Evolutionary conservation across 805 yeast species (phyloP).

Genomic region (Wilhelminamyces savonicus): DNA sequence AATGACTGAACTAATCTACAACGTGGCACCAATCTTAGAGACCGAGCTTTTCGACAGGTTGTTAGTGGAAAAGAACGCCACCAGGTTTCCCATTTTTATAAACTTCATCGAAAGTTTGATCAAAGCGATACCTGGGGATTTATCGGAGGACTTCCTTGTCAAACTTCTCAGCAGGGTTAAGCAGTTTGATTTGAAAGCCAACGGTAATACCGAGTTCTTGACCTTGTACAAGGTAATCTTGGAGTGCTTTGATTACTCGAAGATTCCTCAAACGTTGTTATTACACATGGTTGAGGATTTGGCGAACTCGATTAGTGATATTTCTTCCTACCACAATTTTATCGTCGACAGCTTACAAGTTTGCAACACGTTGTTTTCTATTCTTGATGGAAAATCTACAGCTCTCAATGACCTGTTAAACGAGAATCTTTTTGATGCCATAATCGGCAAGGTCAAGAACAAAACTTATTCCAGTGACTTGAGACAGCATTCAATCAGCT

Average conservation of each 20-base stretch:
- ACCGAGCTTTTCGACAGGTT: conserved; percentile 20
- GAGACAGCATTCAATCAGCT: conserved; percentile 17
- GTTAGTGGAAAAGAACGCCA: conserved; percentile 12
- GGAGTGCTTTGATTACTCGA: conserved; percentile 6
- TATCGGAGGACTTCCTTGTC: conserved; percentile 12
- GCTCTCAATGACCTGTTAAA: conserved; percentile 2
- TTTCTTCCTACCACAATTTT: conserved; percentile 19
- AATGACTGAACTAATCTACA: background rate
- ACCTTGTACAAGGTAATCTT: conserved; percentile 20
- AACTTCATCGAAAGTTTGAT: conserved; percentile 24
- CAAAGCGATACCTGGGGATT: conserved; percentile 7
- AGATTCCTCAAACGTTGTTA: conserved; percentile 12
- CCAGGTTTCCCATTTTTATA: conserved; percentile 17
- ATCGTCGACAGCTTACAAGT: conserved; percentile 22
- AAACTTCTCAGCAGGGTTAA: conserved; percentile 11
- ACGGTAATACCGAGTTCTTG: conserved; percentile 20
- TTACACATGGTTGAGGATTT: conserved; percentile 18
- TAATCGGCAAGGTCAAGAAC: conserved; percentile 10
- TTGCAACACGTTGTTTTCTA: conserved; percentile 11
- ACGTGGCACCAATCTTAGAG: conserved; percentile 10
- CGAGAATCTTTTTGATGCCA: conserved; percentile 1
- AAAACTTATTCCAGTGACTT: conserved; percentile 24
- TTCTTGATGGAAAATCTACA: conserved; percentile 11
- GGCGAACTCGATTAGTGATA: conserved; percentile 14
- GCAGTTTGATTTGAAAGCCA: conserved; percentile 13